Percentiles rank a stretch among this genome's conserved stretches.
Evolutionary conservation across 495 filamentous ascomycete genomes (phyloP).

Genomic region (Penicillium egyptiacum): DNA sequence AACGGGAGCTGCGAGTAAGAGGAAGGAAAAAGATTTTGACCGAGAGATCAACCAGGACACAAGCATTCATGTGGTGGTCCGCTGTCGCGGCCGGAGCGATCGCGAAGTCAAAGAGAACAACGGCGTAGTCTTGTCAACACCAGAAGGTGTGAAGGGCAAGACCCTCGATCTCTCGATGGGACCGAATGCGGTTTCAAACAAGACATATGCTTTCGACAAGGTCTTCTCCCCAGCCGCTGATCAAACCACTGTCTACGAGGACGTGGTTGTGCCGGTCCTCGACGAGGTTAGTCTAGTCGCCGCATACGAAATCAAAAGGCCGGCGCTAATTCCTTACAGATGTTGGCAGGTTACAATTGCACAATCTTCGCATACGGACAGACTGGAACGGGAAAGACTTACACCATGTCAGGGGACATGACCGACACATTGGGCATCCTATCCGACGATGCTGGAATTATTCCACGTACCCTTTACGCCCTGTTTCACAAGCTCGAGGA

Average conservation of each 20-base stretch:
- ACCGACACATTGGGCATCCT: slow-evolving; percentile 77
- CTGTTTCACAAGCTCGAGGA: slow-evolving; percentile 84
- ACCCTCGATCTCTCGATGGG: slow-evolving; percentile 88
- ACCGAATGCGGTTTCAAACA: slow-evolving; percentile 86
- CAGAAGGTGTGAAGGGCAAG: slow-evolving; percentile 78
- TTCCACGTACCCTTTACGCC: slow-evolving; percentile 82
- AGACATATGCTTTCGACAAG: slow-evolving; percentile 94
- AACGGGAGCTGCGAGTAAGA: slow-evolving; percentile 56
- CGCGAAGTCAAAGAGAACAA: slow-evolving; percentile 91
- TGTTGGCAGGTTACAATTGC: slow-evolving; percentile 95
- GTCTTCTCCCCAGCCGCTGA: slow-evolving; percentile 96
- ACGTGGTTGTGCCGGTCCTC: slow-evolving; percentile 86
- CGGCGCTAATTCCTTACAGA: slow-evolving; percentile 52
- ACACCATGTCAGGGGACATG: slow-evolving; percentile 99
- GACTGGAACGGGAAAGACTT: slow-evolving; percentile 97
- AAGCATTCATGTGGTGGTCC: slow-evolving; percentile 95
- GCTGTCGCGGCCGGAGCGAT: slow-evolving; percentile 89
- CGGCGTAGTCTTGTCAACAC: slow-evolving; percentile 79
- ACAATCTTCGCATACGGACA: slow-evolving; percentile 99
- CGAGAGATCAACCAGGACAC: slow-evolving; percentile 74
- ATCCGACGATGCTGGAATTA: slow-evolving; percentile 90
- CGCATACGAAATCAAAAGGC: background rate
- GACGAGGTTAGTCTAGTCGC: slow-evolving; percentile 67
- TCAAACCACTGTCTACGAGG: slow-evolving; percentile 87
- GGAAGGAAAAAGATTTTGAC: slow-evolving; percentile 83